Conservation (phyloP, 805 yeast species). For the Metschnikowia corniflorae region DNA sequence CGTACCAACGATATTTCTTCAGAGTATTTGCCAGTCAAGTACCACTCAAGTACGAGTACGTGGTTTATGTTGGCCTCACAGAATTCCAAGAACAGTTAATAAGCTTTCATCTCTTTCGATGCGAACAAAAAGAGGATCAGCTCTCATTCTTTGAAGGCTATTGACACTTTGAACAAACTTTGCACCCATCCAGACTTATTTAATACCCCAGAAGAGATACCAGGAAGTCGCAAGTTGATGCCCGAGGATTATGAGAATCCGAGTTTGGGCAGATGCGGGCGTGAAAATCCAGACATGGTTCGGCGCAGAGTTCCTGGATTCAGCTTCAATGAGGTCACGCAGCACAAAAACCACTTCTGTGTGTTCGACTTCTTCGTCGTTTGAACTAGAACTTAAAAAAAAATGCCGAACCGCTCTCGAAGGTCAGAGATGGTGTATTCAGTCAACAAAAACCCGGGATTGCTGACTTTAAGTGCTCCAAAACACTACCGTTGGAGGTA, state of each 20-base stretch:
- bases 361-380: no score
- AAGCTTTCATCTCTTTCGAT: slow-evolving; percentile 73
- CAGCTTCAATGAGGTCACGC: no score
- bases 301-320: slow-evolving; percentile 82
- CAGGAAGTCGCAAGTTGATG: slow-evolving; percentile 58
- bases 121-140: slow-evolving; percentile 64
- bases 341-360: no score
- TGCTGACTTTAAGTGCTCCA: no score
- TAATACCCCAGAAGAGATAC: slow-evolving; percentile 71
- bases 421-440: no score
- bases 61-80: slow-evolving; percentile 82
- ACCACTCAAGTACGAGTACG: slow-evolving; percentile 97
- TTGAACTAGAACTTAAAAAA: no score
- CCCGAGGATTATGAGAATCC: slow-evolving; percentile 64
- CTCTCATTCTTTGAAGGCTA: slow-evolving; percentile 85
- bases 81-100: slow-evolving; percentile 75
- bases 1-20: slow-evolving; percentile 93
- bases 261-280: slow-evolving; percentile 52
- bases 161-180: slow-evolving; percentile 81
- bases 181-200: slow-evolving; percentile 93
- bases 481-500: no score
- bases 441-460: no score
- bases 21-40: slow-evolving; percentile 90
- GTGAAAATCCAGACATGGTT: slow-evolving; percentile 75
- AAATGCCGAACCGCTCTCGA: no score